A percentile compares a stretch with the other conserved stretches of the same genome.
Evolutionary conservation across 306 rosid genomes (phyloP).

Genomic region (Potentilla sterilis): DNA sequence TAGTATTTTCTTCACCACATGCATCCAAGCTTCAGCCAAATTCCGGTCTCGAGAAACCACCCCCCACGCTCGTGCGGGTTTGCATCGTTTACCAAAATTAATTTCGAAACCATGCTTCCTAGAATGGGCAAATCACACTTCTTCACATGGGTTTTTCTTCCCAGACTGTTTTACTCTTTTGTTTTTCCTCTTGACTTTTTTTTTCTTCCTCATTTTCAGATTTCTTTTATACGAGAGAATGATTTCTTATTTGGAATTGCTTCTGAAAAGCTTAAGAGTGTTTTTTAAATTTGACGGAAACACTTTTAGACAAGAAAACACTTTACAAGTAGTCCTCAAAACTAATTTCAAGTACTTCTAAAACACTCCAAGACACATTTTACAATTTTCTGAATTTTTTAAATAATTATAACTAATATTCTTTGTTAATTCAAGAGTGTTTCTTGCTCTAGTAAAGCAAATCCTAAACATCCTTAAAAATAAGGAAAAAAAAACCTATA

Average conservation of each 20-base stretch:
- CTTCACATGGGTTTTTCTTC: background rate
- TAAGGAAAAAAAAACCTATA: too few relatives aligned
- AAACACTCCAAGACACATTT: background rate
- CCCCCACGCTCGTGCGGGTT: background rate
- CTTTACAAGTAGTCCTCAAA: too few relatives aligned
- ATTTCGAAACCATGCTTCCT: background rate
- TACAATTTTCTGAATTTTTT: too few relatives aligned
- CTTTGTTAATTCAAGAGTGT: background rate
- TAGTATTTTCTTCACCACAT: slow-evolving; percentile 5
- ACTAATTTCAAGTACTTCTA: too few relatives aligned
- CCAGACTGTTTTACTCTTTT: background rate
- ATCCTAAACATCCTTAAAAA: background rate
- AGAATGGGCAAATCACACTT: background rate
- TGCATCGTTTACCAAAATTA: background rate
- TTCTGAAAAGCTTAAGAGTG: too few relatives aligned
- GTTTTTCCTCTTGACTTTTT: background rate
- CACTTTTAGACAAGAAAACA: background rate
- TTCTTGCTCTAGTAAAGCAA: background rate
- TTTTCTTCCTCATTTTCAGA: too few relatives aligned
- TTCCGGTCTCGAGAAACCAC: slow-evolving; percentile 11
- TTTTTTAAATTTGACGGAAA: too few relatives aligned
- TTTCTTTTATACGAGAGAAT: background rate
- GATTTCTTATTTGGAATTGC: too few relatives aligned
- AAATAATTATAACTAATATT: too few relatives aligned
- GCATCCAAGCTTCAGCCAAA: background rate